These are phyloP conservation scores for Zygosaccharomyces sapae DNA, from an alignment of 1,139 yeast species.

Conservation along the genomic window DNA sequence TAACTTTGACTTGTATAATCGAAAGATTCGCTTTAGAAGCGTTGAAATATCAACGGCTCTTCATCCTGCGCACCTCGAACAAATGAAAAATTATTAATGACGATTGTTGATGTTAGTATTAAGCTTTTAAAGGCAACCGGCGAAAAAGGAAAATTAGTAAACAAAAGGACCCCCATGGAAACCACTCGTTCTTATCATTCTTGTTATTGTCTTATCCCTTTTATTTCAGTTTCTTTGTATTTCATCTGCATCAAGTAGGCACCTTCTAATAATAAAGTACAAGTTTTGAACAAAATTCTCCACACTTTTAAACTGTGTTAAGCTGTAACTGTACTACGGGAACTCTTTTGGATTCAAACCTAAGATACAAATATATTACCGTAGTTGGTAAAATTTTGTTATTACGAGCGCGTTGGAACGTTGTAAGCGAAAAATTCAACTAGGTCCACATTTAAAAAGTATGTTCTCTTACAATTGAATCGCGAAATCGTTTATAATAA, in stretches of 20 bases:
- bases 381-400: not conserved
- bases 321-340: not conserved
- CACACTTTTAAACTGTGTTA: not conserved
- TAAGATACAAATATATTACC: not conserved
- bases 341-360: not conserved
- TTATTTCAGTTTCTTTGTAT: too few species aligned
- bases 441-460: not conserved
- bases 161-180: not conserved
- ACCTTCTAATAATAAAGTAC: too few species aligned
- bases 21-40: too few species aligned
- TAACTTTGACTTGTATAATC: too few species aligned
- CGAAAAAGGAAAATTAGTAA: not conserved
- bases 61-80: conserved; percentile 2
- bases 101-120: not conserved
- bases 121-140: not conserved
- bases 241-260: too few species aligned
- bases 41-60: not conserved
- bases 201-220: not conserved
- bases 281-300: not conserved
- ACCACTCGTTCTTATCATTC: not conserved
- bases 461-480: not conserved
- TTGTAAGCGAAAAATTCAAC: not conserved
- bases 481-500: not conserved
- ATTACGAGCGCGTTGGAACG: not conserved
- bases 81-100: conserved; percentile 4